Base-by-base conservation (phyloP, 768 basidiomycete genomes). In the Myochromella boudieri region DNA sequence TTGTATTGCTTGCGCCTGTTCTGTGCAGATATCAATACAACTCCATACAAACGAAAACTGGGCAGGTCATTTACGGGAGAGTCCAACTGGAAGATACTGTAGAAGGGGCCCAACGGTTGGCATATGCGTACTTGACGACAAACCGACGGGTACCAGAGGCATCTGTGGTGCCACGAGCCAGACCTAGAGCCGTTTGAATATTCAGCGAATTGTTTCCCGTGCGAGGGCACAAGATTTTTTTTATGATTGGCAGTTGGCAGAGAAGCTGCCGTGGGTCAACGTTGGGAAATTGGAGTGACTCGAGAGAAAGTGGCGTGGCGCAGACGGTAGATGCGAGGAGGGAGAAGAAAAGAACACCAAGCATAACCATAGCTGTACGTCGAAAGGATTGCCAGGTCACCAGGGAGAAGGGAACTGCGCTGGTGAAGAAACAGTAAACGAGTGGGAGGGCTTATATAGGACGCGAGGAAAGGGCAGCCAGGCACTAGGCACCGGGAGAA, bases 81-180 rank as follows among this genome's bases (percentile, higher is more conserved):
- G 62, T 55, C 87, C 87, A 89, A 8, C 67, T 59, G 0, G 76
- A 71, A 2, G 70, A 78, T 2, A 82, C 55, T 2, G 71, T 64
- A 1, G 87, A 83, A 5, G 75, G 68, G 34, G 69, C 63, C 83
- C 85, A 91, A 46, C 87, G 74, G 11, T 68, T 50, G 5, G 84
- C 82, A 46, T 69, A 70, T 6, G 80, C 87, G 60, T 91, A 91
- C 56, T 74, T 82, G 47, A 85, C 85, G 25, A 78, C 60, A 59
- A 82, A 89, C 32, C 85, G 72, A 41, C 68, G 63, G 21, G 74
- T 80, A 24, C 77, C 80, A 37, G 70, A 60, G 14, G 67, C 64
- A 51, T 79, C 78, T 3, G 66, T 31, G 3, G 72, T 68, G 24
- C 87, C 86, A 14, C 62, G 60, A 7, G 86, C 86, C 15, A 65